Evolutionary conservation across 1,284 basidiomycete species (phyloP).

Genomic region (Cronartium quercuum): DNA sequence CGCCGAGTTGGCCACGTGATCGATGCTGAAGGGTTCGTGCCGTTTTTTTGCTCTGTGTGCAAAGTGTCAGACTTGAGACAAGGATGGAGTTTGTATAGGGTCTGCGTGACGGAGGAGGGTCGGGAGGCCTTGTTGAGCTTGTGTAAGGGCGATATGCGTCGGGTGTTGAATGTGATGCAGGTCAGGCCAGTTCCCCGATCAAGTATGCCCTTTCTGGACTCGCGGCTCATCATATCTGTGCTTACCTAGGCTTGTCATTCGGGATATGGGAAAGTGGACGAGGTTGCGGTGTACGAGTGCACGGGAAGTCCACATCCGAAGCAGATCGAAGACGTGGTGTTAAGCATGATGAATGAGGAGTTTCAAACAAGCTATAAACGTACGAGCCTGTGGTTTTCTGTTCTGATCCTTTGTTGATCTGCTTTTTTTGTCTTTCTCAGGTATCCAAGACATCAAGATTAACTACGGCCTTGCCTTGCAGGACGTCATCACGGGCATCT

Average conservation of each 20-base stretch:
- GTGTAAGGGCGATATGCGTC: constrained; percentile 93
- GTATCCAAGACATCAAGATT: constrained; percentile 76
- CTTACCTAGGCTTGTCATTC: constrained; percentile 74
- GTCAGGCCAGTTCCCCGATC: constrained; percentile 43
- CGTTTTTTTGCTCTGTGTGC: not conserved
- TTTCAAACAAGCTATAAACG: constrained; percentile 87
- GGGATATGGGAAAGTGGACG: constrained; percentile 80
- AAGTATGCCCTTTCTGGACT: not conserved
- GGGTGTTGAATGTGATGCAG: constrained; percentile 90
- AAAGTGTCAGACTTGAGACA: not conserved
- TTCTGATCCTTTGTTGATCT: not conserved
- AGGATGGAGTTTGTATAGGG: constrained; percentile 55
- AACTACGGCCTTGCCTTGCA: constrained; percentile 90
- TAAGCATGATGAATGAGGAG: constrained; percentile 93
- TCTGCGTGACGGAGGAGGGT: constrained; percentile 78
- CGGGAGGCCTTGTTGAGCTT: constrained; percentile 83
- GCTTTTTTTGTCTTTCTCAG: constrained; percentile 52
- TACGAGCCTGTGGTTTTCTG: constrained; percentile 51
- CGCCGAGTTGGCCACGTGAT: constrained; percentile 73
- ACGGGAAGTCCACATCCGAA: constrained; percentile 92
- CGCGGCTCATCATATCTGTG: not conserved
- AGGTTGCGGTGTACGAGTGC: constrained; percentile 89
- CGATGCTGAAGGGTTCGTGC: constrained; percentile 70
- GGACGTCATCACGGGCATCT: constrained; percentile 87
- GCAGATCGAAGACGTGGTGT: constrained; percentile 86